A percentile compares a stretch with the other conserved stretches of the same genome.
phyloP scores from a whole-genome alignment of 805 yeast genomes.

The Trichomonascus vanleenenianus region DNA sequence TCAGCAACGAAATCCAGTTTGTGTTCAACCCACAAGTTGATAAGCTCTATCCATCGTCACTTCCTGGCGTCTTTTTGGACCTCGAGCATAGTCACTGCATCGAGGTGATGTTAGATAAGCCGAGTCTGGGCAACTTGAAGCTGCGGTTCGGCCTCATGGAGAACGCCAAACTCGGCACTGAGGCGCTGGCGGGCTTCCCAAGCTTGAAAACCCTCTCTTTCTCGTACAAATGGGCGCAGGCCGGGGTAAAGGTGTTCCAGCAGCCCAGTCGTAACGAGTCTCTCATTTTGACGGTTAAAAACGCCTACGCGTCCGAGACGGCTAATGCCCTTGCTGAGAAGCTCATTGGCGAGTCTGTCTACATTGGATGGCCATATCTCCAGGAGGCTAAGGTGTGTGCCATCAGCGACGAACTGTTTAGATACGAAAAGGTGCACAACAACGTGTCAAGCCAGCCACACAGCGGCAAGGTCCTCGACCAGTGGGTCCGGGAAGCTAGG shows the following conservation, averaged over 20 bases:
- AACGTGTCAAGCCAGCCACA: constrained; percentile 28
- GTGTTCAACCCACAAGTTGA: constrained; percentile 70
- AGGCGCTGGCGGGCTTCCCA: constrained; percentile 85
- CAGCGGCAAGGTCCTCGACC: constrained; percentile 40
- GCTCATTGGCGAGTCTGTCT: constrained; percentile 54
- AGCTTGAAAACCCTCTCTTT: constrained; percentile 65
- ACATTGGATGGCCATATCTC: constrained; percentile 85
- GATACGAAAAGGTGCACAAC: constrained; percentile 31
- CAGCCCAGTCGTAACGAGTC: constrained; percentile 80
- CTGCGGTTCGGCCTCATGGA: constrained; percentile 45
- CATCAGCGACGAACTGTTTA: constrained; percentile 47
- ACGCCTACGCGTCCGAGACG: constrained; percentile 33
- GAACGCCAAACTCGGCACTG: constrained; percentile 63
- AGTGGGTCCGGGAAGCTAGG: constrained; percentile 37
- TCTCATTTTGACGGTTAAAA: constrained; percentile 56
- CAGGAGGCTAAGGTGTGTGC: constrained; percentile 67
- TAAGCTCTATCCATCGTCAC: constrained; percentile 61
- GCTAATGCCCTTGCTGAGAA: constrained; percentile 59
- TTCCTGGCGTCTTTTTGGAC: constrained; percentile 69
- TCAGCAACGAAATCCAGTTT: constrained; percentile 64
- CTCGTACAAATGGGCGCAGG: constrained; percentile 39
- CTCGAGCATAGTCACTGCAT: constrained; percentile 72
- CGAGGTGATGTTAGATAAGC: constrained; percentile 42
- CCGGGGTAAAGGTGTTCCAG: constrained; percentile 71
- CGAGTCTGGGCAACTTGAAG: constrained; percentile 10